Evolutionary conservation across 2,329 filamentous ascomycete species (phyloP).

Genomic region (Pseudogymnoascus sp.): DNA sequence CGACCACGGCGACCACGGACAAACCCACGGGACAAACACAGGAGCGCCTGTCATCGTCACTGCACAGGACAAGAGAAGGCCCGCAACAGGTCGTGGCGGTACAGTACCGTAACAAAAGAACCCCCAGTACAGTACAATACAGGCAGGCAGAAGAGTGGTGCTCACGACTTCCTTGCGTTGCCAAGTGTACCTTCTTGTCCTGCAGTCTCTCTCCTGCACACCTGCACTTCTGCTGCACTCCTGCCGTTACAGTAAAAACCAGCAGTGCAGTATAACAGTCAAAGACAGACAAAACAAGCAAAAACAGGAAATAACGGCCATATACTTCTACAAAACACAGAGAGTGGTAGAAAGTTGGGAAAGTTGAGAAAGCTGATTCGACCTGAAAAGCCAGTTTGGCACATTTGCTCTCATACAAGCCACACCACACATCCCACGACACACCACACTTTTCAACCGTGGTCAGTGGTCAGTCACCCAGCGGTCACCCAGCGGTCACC

Average conservation of each 20-base stretch:
- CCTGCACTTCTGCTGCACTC: not conserved
- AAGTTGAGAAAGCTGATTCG: not conserved
- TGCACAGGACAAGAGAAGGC: not conserved
- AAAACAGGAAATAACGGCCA: not conserved
- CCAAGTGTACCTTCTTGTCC: not conserved
- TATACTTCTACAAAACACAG: not conserved
- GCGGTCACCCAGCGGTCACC: not conserved
- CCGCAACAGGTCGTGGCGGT: not conserved
- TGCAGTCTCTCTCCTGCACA: not conserved
- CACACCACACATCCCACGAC: not conserved
- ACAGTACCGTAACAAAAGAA: not conserved
- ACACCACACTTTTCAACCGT: slow-evolving; percentile 5
- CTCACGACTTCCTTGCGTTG: slow-evolving; percentile 1
- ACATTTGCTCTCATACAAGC: slow-evolving; percentile 6
- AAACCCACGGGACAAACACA: not conserved
- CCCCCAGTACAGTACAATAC: not conserved
- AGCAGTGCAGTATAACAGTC: not conserved
- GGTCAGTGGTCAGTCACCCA: not conserved
- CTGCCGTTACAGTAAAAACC: not conserved
- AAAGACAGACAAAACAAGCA: not conserved
- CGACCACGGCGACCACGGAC: not conserved
- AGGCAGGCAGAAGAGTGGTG: not conserved
- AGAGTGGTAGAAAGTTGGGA: not conserved
- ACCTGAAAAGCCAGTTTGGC: not conserved
- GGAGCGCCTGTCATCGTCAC: not conserved